Base-by-base conservation (phyloP, 208 protist genomes). In the Leishmania aethiopica region DNA sequence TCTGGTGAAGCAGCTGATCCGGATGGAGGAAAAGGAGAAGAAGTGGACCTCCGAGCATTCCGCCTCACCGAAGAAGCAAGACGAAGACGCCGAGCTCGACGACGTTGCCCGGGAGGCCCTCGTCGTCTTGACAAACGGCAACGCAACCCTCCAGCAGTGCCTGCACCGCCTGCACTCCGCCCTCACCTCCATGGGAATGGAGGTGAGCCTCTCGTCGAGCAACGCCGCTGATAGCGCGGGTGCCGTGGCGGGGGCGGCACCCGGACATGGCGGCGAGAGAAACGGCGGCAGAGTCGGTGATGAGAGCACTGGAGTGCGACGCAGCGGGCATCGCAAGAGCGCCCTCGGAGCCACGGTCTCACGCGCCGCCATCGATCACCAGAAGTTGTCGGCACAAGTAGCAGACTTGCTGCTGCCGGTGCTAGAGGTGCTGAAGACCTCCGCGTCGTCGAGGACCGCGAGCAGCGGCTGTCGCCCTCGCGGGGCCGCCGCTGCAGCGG, bases 1-100 rank as follows among this genome's bases (percentile, higher is more conserved):
- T 11, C 82, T 92, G 7, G 82, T 87, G 64, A 90, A 90, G 80
- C 89, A 90, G 75, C 62, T 92, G 25, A 80, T 88, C 25, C 84
- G 86, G 28, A 85, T 92, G 83, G 89, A 92, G 75, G 86, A 91
- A 76, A 79, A 35, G 28, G 85, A 93, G 79, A 86, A 82, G 55
- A 78, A 80, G 74, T 83, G 85, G 78, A 53, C 79, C 17, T 5
- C 57, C 3, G 75, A 84, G 7, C 51, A 75, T 8, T 60, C 45
- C 2, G 74, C 59, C 15, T 64, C 77, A 3, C 84, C 60, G 28
- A 51, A 45, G 28, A 35, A 35, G 32, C 59, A 81, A 10, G 53
- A 72, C 22, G 64, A 77, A 15, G 72, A 60, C 28, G 69, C 75
- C 17, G 75, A 84, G 66, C 74, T 79, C 37, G 84, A 81, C 59